phyloP scores from a whole-genome alignment of 768 basidiomycete species.

The Naganishia vishniacii region DNA sequence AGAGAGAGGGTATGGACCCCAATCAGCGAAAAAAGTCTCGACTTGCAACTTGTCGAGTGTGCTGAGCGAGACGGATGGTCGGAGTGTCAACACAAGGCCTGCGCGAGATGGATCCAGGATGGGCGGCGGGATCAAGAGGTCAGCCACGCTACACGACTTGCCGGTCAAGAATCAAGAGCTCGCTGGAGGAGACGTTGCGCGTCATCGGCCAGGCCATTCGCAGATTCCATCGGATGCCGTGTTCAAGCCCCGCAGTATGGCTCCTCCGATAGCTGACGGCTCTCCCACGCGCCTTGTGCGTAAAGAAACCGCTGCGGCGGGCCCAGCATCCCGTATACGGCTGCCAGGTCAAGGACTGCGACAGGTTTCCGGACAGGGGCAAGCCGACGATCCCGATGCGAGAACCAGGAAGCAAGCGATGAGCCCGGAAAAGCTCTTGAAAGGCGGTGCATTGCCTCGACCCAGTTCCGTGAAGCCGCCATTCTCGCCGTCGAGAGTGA shows the following conservation, averaged over 20 bases:
- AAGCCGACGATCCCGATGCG: constrained; percentile 2
- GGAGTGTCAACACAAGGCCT: neutral
- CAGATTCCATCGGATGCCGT: neutral
- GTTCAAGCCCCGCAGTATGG: neutral
- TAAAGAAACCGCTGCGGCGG: neutral
- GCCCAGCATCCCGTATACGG: neutral
- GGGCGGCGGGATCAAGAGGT: neutral
- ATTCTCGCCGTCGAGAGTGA: neutral
- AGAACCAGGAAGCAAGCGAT: constrained; percentile 17
- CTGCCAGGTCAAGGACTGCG: constrained; percentile 17
- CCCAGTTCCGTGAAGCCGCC: neutral
- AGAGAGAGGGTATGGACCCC: constrained; percentile 9
- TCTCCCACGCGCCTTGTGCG: neutral
- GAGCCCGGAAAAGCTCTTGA: constrained; percentile 9
- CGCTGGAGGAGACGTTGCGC: neutral
- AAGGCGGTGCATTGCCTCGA: neutral
- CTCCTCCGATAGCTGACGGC: no score
- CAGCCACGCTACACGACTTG: constrained; percentile 5
- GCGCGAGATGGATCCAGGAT: neutral
- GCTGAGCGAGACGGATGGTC: constrained; percentile 10
- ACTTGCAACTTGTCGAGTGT: neutral
- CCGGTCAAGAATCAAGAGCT: neutral
- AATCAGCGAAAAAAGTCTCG: constrained; percentile 10
- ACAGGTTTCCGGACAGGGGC: constrained; percentile 7
- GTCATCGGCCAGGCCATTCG: neutral